Percentiles rank a stretch among this genome's conserved stretches.
These are phyloP conservation scores for Phytophthora aleatoria DNA, from an alignment of 352 stramenopile species.

Conservation along the genomic window DNA sequence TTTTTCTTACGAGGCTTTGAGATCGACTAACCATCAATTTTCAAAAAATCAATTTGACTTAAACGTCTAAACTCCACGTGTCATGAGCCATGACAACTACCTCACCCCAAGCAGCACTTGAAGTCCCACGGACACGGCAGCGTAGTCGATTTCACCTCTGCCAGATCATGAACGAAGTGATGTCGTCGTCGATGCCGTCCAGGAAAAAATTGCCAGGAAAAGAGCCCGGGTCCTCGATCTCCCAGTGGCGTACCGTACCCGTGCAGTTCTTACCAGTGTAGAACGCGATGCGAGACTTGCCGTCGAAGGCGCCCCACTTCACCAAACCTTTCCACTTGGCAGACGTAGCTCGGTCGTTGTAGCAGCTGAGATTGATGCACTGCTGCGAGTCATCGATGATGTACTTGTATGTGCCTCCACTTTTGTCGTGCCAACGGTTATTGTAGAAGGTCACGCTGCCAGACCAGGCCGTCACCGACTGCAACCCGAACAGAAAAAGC, in stretches of 20 bases:
- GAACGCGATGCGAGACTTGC: conserved; percentile 28
- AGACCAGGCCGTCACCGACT: conserved; percentile 9
- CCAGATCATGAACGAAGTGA: conserved; percentile 43
- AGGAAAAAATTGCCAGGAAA: conserved; percentile 23
- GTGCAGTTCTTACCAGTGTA: conserved; percentile 29
- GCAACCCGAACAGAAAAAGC: not conserved
- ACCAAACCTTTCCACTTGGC: conserved; percentile 26
- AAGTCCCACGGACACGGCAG: conserved; percentile 19
- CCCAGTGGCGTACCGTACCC: conserved; percentile 21
- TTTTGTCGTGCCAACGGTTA: conserved; percentile 10
- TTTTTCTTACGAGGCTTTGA: too few species aligned
- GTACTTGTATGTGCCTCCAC: conserved; percentile 26
- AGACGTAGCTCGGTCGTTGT: conserved; percentile 30
- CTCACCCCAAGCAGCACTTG: not conserved
- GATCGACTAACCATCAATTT: not conserved
- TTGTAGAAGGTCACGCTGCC: conserved; percentile 31
- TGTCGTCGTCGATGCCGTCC: conserved; percentile 33
- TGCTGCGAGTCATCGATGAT: conserved; percentile 17
- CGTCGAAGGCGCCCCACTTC: conserved; percentile 14
- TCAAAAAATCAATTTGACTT: not conserved
- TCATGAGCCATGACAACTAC: too few species aligned
- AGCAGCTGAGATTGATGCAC: conserved; percentile 40
- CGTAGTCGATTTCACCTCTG: conserved; percentile 15
- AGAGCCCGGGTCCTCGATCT: conserved; percentile 9
- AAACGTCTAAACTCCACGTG: not conserved